phyloP scores from a whole-genome alignment of 140 eudicot genomes.

The Anethum foeniculum region DNA sequence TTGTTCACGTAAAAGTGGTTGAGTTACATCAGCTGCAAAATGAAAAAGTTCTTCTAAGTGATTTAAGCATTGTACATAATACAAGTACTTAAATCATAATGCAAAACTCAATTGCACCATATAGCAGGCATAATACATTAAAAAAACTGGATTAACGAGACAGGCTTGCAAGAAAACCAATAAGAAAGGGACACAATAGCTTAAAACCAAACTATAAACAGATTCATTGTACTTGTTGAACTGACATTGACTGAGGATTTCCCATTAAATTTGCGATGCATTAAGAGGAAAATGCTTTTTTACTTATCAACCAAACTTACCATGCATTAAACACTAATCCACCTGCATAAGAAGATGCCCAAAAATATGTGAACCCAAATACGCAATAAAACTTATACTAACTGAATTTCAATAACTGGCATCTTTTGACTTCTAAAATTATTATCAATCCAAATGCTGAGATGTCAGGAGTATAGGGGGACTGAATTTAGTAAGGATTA shows the following conservation, averaged over 20 bases:
- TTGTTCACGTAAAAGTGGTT: constrained; percentile 10
- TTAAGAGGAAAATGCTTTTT: neutral
- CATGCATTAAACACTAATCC: neutral
- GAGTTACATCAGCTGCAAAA: constrained; percentile 8
- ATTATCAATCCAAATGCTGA: neutral
- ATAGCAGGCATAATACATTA: neutral
- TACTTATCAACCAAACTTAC: neutral
- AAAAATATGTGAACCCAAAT: neutral
- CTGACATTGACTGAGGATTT: neutral
- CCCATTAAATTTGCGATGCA: neutral
- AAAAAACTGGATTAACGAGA: neutral
- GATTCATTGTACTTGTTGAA: neutral
- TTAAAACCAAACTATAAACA: neutral
- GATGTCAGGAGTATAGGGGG: neutral
- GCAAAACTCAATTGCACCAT: neutral
- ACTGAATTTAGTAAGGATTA: neutral
- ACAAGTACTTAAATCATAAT: neutral
- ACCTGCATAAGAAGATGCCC: neutral
- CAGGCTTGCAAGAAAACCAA: neutral
- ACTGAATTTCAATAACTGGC: neutral
- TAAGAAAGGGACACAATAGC: neutral
- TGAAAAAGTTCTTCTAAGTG: neutral
- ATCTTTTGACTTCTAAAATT: neutral
- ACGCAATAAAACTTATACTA: neutral
- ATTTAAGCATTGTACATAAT: neutral